phyloP scores from a whole-genome alignment of 2,329 filamentous ascomycete genomes.

The Colletotrichum echinochloae region DNA sequence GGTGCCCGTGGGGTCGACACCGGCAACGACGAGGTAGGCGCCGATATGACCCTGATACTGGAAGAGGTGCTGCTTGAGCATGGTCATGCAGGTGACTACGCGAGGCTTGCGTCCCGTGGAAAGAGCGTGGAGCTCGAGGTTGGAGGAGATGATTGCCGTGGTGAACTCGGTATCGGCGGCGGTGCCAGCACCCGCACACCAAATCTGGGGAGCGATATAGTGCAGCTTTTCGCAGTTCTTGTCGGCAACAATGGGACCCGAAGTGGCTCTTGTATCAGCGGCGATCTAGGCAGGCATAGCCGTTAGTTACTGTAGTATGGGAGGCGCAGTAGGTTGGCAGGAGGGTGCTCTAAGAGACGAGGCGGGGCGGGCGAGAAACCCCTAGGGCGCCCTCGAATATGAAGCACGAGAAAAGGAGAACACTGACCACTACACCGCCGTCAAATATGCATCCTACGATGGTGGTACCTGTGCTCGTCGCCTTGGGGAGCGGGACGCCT shows the following conservation, averaged over 20 bases:
- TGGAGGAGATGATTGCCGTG: constrained; percentile 96
- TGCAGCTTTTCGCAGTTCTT: constrained; percentile 99
- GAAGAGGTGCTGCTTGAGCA: constrained; percentile 99
- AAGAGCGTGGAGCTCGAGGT: constrained; percentile 96
- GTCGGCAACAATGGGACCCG: constrained; percentile 97
- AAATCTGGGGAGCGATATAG: constrained; percentile 98
- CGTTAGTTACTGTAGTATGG: constrained; percentile 15
- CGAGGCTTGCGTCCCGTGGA: constrained; percentile 96
- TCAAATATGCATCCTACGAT: constrained; percentile 98
- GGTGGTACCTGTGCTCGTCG: constrained; percentile 97
- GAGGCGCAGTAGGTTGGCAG: constrained; percentile 6
- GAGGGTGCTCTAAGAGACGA: no score
- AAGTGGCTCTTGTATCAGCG: constrained; percentile 97
- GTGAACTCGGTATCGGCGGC: constrained; percentile 99
- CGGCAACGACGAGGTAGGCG: constrained; percentile 96
- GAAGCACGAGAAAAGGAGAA: background rate
- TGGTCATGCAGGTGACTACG: constrained; percentile 99
- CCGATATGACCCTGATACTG: constrained; percentile 97
- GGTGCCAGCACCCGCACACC: constrained; percentile 98
- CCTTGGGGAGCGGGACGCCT: constrained; percentile 95
- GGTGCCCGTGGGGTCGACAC: constrained; percentile 93
- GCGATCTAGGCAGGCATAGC: constrained; percentile 75
- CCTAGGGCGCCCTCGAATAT: no score
- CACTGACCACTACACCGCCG: constrained; percentile 88
- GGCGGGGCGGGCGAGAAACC: background rate